Evolutionary conservation across 2,329 filamentous ascomycete species (phyloP).

Genomic region (Epichloe festucae): DNA sequence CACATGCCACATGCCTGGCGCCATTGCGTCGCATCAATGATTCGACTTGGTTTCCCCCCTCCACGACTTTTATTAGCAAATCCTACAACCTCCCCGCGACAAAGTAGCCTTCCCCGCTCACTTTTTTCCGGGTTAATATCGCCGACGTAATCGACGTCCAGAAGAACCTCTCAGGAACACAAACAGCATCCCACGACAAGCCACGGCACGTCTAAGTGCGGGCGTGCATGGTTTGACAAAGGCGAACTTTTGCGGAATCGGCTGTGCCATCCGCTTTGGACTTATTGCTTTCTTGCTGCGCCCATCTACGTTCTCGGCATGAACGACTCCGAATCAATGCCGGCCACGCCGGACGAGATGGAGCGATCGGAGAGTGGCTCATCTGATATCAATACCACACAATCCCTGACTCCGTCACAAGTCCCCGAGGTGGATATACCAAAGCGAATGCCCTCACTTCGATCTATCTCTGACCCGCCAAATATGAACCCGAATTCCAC

Average conservation of each 20-base stretch:
- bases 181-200: background rate
- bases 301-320: conserved; percentile 6
- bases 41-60: background rate
- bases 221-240: conserved; percentile 5
- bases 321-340: conserved; percentile 24
- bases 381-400: conserved; percentile 22
- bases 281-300: conserved; percentile 1
- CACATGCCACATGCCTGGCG: background rate
- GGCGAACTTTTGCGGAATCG: background rate
- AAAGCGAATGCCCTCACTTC: conserved; percentile 44
- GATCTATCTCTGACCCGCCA: conserved; percentile 46
- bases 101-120: background rate
- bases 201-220: background rate
- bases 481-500: conserved; percentile 76
- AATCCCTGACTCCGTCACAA: conserved; percentile 35
- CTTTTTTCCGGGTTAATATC: background rate
- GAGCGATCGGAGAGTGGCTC: conserved; percentile 20
- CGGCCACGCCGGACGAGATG: conserved; percentile 35
- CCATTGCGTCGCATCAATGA: background rate
- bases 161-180: background rate
- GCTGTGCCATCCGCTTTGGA: conserved; percentile 5
- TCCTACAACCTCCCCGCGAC: background rate
- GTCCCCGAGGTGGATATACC: conserved; percentile 21
- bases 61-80: background rate
- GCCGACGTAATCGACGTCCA: background rate